Evolutionary conservation across 225 moss, liverwort and hornwort genomes (phyloP).

Genomic region (Takakia lepidozioides): DNA sequence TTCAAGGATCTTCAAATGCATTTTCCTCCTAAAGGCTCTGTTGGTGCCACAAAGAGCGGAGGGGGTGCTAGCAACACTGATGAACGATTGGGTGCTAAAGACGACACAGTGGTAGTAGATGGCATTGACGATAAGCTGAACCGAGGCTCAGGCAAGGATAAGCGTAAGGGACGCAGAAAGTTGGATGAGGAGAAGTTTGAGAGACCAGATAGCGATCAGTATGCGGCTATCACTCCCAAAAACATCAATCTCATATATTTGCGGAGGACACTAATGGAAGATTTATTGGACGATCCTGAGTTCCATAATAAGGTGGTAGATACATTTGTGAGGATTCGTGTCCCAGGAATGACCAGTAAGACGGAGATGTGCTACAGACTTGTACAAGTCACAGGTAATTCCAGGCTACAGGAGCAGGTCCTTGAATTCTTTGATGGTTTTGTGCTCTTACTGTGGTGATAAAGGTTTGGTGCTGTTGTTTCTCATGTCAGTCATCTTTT

Average conservation of each 20-base stretch:
- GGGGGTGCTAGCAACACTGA: slow-evolving; percentile 13
- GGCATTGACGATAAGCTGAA: slow-evolving; percentile 41
- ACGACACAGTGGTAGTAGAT: slow-evolving; percentile 19
- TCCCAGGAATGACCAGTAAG: slow-evolving; percentile 83
- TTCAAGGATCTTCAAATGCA: slow-evolving; percentile 72
- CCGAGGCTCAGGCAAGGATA: slow-evolving; percentile 39
- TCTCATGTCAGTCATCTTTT: not conserved
- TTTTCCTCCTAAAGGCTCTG: slow-evolving; percentile 38
- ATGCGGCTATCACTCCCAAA: slow-evolving; percentile 78
- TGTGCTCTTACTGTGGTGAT: too few species aligned
- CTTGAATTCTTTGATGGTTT: too few species aligned
- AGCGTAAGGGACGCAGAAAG: slow-evolving; percentile 47
- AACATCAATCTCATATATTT: slow-evolving; percentile 90
- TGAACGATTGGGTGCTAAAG: slow-evolving; percentile 17
- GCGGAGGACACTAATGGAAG: slow-evolving; percentile 68
- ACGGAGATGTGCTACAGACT: slow-evolving; percentile 95
- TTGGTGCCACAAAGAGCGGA: slow-evolving; percentile 15
- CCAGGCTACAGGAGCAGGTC: too few species aligned
- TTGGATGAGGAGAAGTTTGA: slow-evolving; percentile 82
- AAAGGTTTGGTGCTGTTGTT: too few species aligned
- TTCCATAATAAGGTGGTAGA: slow-evolving; percentile 81
- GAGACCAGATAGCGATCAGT: slow-evolving; percentile 68
- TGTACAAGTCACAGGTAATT: slow-evolving; percentile 76
- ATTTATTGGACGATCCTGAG: slow-evolving; percentile 82
- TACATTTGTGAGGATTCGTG: slow-evolving; percentile 88